Evolutionary conservation across 331 rosid species (phyloP).

Genomic region (Phaseolus coccineus): DNA sequence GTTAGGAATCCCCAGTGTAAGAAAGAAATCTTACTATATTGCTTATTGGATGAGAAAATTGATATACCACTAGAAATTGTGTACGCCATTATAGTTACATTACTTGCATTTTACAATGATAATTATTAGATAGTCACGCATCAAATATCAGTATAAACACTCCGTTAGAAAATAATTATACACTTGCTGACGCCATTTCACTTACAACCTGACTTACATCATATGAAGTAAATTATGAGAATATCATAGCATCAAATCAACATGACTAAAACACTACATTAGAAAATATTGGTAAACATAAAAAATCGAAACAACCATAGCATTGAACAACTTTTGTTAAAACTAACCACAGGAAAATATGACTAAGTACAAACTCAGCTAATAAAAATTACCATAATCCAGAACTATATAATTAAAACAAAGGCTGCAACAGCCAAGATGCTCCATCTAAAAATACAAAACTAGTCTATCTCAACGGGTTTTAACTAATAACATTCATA

Average conservation of each 20-base stretch:
- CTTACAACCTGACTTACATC: background rate
- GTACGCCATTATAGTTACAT: background rate
- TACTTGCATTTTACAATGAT: background rate
- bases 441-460: slow-evolving; percentile 48
- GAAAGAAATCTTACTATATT: too few species aligned
- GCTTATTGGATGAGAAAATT: background rate
- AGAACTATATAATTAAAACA: slow-evolving; percentile 38
- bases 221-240: slow-evolving; percentile 1
- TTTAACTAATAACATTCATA: slow-evolving; percentile 53
- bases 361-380: slow-evolving; percentile 37
- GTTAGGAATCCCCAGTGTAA: too few species aligned
- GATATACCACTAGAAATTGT: background rate
- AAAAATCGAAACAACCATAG: background rate
- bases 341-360: slow-evolving; percentile 33
- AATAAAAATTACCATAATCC: slow-evolving; percentile 17
- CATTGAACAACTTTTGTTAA: slow-evolving; percentile 1
- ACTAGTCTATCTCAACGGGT: slow-evolving; percentile 48
- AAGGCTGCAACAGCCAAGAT: slow-evolving; percentile 24
- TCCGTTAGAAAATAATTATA: slow-evolving; percentile 22
- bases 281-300: slow-evolving; percentile 22
- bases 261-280: background rate
- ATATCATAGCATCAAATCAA: slow-evolving; percentile 15
- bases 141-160: slow-evolving; percentile 27
- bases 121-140: background rate
- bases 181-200: background rate